phyloP scores from a whole-genome alignment of 139 green algal genomes.

The Eudorina sp. region DNA sequence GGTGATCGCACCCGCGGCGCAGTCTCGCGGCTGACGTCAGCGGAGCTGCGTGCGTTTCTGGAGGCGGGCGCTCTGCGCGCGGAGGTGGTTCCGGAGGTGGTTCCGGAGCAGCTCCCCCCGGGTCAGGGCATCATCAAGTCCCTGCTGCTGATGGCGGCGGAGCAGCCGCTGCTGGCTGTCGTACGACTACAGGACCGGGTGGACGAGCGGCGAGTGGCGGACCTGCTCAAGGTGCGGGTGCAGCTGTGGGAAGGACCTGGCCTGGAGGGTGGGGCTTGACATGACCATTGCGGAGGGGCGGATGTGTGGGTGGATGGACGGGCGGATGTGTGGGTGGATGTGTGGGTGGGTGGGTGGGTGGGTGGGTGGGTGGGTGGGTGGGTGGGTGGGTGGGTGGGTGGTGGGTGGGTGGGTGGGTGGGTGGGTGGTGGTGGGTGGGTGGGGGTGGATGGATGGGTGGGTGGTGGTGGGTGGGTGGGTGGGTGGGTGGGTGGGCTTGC shows the following conservation, averaged over 20 bases:
- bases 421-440: not conserved
- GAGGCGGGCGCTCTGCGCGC: not conserved
- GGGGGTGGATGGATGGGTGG: too few relatives aligned
- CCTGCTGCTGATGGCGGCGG: slow-evolving; percentile 17
- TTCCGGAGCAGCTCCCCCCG: not conserved
- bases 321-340: too few relatives aligned
- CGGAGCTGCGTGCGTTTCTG: not conserved
- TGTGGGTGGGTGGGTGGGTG: not conserved
- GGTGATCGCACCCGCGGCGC: too few relatives aligned
- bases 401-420: not conserved
- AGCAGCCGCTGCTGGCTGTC: slow-evolving; percentile 21
- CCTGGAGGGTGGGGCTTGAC: too few relatives aligned
- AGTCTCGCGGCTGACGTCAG: not conserved
- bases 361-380: not conserved
- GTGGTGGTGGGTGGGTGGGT: too few relatives aligned
- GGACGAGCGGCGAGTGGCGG: slow-evolving; percentile 47
- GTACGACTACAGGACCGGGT: slow-evolving; percentile 8
- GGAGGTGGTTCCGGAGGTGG: slow-evolving; percentile 6
- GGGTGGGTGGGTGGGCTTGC: too few relatives aligned
- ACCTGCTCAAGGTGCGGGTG: not conserved
- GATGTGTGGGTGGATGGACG: not conserved
- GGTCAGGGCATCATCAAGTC: slow-evolving; percentile 21
- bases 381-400: not conserved
- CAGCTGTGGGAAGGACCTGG: too few relatives aligned
- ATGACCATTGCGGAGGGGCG: too few relatives aligned